Conservation (phyloP, 495 filamentous ascomycete genomes). For the Talaromyces borbonicus region DNA sequence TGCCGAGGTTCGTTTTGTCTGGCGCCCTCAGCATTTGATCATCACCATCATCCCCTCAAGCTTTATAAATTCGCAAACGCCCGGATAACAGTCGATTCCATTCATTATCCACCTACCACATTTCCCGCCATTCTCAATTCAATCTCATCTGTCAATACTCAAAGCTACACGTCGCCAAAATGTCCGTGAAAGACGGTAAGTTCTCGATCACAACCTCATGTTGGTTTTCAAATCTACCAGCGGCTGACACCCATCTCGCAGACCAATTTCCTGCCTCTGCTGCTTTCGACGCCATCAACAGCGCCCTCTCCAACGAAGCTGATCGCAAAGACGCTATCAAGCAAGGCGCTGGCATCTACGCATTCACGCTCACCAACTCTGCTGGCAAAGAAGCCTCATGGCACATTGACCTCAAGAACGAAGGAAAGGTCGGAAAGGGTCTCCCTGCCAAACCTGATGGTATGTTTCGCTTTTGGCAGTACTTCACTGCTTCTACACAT, state of each 20-base stretch:
- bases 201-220: constrained; percentile 1
- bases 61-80: too few species aligned
- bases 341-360: constrained; percentile 77
- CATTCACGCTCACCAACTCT: constrained; percentile 85
- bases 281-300: constrained; percentile 83
- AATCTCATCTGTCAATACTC: too few species aligned
- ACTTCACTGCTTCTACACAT: background rate
- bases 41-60: too few species aligned
- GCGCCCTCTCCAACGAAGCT: constrained; percentile 57
- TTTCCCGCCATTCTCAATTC: too few species aligned
- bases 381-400: constrained; percentile 70
- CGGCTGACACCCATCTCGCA: constrained; percentile 23
- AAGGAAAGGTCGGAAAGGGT: constrained; percentile 73
- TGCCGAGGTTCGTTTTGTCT: too few species aligned
- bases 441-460: constrained; percentile 70
- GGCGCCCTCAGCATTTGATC: too few species aligned
- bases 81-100: too few species aligned
- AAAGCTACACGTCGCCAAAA: constrained; percentile 37
- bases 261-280: constrained; percentile 83
- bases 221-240: too few species aligned
- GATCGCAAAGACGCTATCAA: constrained; percentile 83
- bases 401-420: constrained; percentile 92
- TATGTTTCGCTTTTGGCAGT: constrained; percentile 36
- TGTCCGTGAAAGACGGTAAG: constrained; percentile 79
- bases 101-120: too few species aligned